Conservation (phyloP, 177 flowering plant genomes). For the Telopea speciosissima region DNA sequence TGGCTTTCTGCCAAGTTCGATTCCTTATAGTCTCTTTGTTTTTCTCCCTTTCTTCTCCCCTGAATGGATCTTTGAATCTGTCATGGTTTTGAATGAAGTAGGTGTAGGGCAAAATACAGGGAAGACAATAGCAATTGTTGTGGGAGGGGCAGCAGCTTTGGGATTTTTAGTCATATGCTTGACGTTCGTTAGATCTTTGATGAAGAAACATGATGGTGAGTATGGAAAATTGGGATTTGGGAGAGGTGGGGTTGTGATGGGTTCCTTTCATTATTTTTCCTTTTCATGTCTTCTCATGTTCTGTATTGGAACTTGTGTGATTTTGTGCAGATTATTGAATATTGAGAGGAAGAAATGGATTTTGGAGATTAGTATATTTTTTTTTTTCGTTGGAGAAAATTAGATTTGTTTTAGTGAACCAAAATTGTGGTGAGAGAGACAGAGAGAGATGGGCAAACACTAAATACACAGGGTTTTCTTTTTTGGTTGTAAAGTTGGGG, state of each 20-base stretch:
- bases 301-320: not conserved
- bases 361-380: not conserved
- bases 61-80: not conserved
- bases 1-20: not conserved
- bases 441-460: not conserved
- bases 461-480: not conserved
- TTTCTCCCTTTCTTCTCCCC: not conserved
- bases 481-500: not conserved
- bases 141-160: conserved; percentile 87
- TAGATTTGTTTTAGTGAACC: conserved; percentile 1
- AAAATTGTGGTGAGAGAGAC: not conserved
- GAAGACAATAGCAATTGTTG: conserved; percentile 86
- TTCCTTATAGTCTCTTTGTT: too few species aligned
- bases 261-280: not conserved
- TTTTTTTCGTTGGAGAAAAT: conserved; percentile 9
- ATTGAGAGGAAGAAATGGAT: conserved; percentile 10
- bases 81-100: conserved; percentile 21
- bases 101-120: conserved; percentile 59
- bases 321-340: conserved; percentile 31
- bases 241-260: not conserved
- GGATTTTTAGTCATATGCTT: conserved; percentile 59
- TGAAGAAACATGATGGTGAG: conserved; percentile 80
- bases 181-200: conserved; percentile 55
- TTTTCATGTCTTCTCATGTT: conserved; percentile 7
- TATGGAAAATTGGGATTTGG: not conserved